Conservation (phyloP, 2,329 filamentous ascomycete species). For the Dactylonectria estremocensis region DNA sequence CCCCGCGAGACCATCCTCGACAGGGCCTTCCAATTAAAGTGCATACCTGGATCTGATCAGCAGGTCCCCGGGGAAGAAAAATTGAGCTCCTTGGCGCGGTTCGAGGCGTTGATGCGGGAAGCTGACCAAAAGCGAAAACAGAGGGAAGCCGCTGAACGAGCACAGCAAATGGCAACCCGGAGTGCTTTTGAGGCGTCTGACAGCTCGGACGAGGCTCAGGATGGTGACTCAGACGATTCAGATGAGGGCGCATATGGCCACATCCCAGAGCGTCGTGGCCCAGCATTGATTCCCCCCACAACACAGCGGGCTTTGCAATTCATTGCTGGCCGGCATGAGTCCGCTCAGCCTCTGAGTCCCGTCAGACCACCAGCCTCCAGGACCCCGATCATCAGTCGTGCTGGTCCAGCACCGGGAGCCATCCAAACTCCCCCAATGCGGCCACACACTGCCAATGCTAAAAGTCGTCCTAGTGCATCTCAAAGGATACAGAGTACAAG, state of each 20-base stretch:
- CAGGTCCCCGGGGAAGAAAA: constrained; percentile 72
- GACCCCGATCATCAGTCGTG: constrained; percentile 53
- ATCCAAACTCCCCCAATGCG: constrained; percentile 52
- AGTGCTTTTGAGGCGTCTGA: constrained; percentile 69
- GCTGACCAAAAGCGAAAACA: constrained; percentile 66
- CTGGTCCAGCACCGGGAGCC: constrained; percentile 39
- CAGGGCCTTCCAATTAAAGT: constrained; percentile 74
- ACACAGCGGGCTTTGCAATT: constrained; percentile 67
- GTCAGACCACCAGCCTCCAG: constrained; percentile 53
- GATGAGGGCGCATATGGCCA: constrained; percentile 60
- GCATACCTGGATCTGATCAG: constrained; percentile 72
- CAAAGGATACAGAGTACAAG: constrained; percentile 66
- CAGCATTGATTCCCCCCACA: constrained; percentile 59
- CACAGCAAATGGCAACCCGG: constrained; percentile 55
- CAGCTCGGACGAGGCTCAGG: constrained; percentile 59
- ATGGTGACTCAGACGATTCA: constrained; percentile 57
- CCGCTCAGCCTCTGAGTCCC: constrained; percentile 49
- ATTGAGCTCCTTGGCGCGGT: constrained; percentile 74
- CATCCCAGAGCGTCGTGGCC: constrained; percentile 51
- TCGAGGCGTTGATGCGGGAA: constrained; percentile 77
- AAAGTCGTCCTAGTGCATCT: constrained; percentile 59
- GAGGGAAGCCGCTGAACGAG: constrained; percentile 53
- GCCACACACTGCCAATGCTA: constrained; percentile 70
- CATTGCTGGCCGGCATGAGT: constrained; percentile 62
- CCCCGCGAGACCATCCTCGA: constrained; percentile 78